These are phyloP conservation scores for Vigna reflexopilosa DNA, from an alignment of 306 rosid species.

Conservation along the genomic window DNA sequence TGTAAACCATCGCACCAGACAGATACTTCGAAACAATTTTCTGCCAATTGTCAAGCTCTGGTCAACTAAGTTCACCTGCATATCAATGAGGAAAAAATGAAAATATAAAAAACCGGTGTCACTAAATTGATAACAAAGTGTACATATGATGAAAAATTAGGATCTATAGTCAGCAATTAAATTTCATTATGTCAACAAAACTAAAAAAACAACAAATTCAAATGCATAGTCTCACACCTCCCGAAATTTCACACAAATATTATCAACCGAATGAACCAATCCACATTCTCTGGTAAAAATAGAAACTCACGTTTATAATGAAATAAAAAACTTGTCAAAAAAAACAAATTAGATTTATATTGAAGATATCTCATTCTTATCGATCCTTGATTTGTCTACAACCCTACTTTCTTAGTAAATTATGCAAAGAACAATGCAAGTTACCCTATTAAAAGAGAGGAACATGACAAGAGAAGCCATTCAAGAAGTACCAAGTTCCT, in stretches of 20 bases:
- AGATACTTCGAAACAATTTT: too few species aligned
- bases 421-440: constrained; percentile 14
- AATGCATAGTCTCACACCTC: not conserved
- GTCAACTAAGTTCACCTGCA: too few species aligned
- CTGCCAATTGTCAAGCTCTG: too few species aligned
- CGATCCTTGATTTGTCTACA: not conserved
- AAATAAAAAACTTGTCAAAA: not conserved
- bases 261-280: constrained; percentile 6
- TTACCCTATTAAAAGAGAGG: not conserved
- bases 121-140: too few species aligned
- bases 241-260: not conserved
- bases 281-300: not conserved
- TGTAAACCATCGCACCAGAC: too few species aligned
- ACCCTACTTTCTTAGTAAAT: not conserved
- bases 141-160: too few species aligned
- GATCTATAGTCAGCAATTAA: too few species aligned
- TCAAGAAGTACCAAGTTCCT: not conserved
- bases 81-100: too few species aligned
- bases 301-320: not conserved
- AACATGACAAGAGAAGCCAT: not conserved
- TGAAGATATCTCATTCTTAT: constrained; percentile 3
- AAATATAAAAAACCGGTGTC: too few species aligned
- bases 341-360: not conserved
- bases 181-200: too few species aligned
- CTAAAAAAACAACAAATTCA: too few species aligned